Evolutionary conservation across 176 grass and related monocot species (phyloP), one percentile per base, ranked within the genome.

Genomic region (Carex cristatella): DNA sequence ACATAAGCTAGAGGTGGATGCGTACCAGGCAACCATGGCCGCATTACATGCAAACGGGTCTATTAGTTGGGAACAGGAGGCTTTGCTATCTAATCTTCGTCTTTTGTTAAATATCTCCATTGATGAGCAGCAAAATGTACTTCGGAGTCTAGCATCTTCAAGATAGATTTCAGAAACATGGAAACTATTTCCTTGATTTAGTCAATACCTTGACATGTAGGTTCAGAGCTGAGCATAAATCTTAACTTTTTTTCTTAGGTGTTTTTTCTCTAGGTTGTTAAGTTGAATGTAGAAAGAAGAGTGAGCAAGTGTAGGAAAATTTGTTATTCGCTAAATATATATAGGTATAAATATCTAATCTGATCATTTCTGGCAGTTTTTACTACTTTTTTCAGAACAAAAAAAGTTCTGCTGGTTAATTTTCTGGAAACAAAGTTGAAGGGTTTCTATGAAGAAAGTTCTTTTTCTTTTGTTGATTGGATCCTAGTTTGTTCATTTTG

Each of bases 51-150:
- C 88, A 14, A 83, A 81, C 2, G 90, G 90, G 6, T 40, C 71
- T 51, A 61, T 97, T 14, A 92, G 69, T 44, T 97, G 92, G 94
- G 81, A 88, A 79, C 87, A 91, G 84, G 86, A 81, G 61, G 92
- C 80, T 5, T 61, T 94, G 64, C 74, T 97, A 60, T 85, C 70
- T 12, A 72, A 94, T 79, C 83, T 97, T 10, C 94, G 94, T 27
- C 61, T 81, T 63, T 83, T 73, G 5, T 89, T 94, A 61, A 69
- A 97, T 55, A 83, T 97, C 67, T 92, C 90, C 9, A 86, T 79
- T 81, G 83, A 94, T 40, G 94, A 97, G 56, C 90, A 97, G 82
- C 82, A 88, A 60, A 53, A 80, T 51, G 49, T 88, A 60, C 77
- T 97, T 19, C 85, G 71, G 2, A 74, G 64, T 80, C 10, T 87